Conservation (phyloP, 2,329 filamentous ascomycete species). For the Aspergillus pseudoviridinutans region DNA sequence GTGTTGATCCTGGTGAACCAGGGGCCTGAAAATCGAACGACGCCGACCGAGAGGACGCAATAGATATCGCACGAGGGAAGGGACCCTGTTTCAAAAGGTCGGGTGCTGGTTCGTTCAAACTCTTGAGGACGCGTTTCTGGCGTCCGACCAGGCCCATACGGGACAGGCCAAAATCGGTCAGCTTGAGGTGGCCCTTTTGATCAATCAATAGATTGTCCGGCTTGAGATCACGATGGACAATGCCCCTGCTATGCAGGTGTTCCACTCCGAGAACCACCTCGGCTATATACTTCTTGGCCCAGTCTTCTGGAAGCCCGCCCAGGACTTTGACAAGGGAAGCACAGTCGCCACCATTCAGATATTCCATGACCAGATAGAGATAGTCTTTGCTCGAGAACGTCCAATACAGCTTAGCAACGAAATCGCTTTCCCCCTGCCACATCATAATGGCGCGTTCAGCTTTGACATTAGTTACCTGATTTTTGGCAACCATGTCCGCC, state of each 20-base stretch:
- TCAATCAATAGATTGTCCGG: constrained; percentile 97
- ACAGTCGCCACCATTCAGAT: constrained; percentile 94
- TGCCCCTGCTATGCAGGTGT: constrained; percentile 87
- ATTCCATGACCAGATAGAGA: constrained; percentile 98
- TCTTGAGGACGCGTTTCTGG: constrained; percentile 86
- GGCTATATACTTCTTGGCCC: constrained; percentile 95
- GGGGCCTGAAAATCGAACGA: constrained; percentile 84
- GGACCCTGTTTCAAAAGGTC: constrained; percentile 90
- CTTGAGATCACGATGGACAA: constrained; percentile 95
- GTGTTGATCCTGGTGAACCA: constrained; percentile 78
- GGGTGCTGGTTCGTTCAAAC: constrained; percentile 74
- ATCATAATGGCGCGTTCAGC: constrained; percentile 99
- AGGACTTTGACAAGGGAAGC: constrained; percentile 94
- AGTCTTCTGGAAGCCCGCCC: constrained; percentile 88
- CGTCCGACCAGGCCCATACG: constrained; percentile 95
- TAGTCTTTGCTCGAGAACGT: constrained; percentile 99
- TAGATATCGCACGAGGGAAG: constrained; percentile 78
- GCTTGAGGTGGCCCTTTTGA: constrained; percentile 90
- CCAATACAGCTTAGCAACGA: constrained; percentile 98
- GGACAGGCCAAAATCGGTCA: constrained; percentile 96
- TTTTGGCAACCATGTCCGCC: constrained; percentile 99
- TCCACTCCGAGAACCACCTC: constrained; percentile 97
- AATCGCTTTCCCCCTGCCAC: constrained; percentile 99
- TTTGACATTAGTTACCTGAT: constrained; percentile 98
- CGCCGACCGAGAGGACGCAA: constrained; percentile 85